phyloP scores from a whole-genome alignment of 225 moss, liverwort and hornwort genomes.

The Neckera pumila region DNA sequence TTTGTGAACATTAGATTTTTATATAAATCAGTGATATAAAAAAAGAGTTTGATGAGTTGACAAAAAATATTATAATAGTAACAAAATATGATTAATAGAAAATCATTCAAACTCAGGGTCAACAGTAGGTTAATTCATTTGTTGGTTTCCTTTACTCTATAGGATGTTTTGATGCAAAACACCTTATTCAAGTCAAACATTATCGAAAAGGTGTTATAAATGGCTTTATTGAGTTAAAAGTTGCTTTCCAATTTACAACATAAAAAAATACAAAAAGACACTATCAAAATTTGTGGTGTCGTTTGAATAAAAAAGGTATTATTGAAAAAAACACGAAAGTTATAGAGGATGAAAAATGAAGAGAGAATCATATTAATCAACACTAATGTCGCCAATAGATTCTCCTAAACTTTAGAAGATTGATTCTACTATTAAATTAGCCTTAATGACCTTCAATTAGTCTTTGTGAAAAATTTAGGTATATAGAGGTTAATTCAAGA shows the following conservation, averaged over 20 bases:
- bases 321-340: not conserved
- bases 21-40: not conserved
- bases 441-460: not conserved
- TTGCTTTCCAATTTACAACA: not conserved
- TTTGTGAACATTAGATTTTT: not conserved
- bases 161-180: not conserved
- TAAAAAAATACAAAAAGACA: not conserved
- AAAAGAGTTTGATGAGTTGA: not conserved
- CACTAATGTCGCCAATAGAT: rapidly evolving
- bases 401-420: not conserved
- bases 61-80: not conserved
- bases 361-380: not conserved
- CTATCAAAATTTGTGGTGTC: not conserved
- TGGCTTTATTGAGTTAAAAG: not conserved
- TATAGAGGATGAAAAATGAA: too few relatives aligned
- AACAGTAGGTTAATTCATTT: not conserved
- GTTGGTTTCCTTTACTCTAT: not conserved
- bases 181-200: not conserved
- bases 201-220: not conserved
- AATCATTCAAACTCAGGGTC: too few relatives aligned
- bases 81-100: not conserved
- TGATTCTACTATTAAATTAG: not conserved
- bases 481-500: not conserved
- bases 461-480: not conserved
- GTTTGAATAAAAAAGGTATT: too few relatives aligned